Base-by-base conservation (phyloP, 805 yeast species). In the Maudiozyma pseudohumilis region DNA sequence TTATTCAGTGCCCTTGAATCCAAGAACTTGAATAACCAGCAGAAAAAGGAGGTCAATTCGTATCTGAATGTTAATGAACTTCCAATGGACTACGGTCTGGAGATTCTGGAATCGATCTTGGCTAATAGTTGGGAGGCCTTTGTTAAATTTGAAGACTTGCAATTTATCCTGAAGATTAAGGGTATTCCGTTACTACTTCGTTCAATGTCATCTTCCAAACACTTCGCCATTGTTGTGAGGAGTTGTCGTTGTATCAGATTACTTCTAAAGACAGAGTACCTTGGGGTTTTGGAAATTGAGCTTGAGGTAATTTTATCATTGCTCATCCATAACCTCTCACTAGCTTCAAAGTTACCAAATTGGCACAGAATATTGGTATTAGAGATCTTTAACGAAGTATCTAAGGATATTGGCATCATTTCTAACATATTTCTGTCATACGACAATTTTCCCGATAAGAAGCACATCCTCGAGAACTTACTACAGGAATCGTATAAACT, bases 361-460 rank as follows among this genome's bases (percentile, higher is more conserved):
- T 89, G 96, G 96, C 84, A 82, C 45, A 75, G 77, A 42, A 69
- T 77, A 2, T 56, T 87, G 11, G 74, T 87, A 1, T 59, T 86
- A 32, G 98, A 89, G 55, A 70, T 85, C 9, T 82, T 75, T 50
- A 72, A 69, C 35, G 71, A 71, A 0, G 54, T 86, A 0, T 70
- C 78, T 34, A 56, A 70, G 5, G 83, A 87, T 46, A 72, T 74
- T 41, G 52, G 60, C 2, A 55, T 75, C 6, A 64, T 81, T 0
- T 59, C 64, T 37, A 54, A 61, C 4, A 69, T 88, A 3, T 86
- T 71, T 53, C 52, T 63, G 39, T 72, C 69, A 31, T 86, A 78
- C 55, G 96, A 88, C 52, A 61, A 44, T 41, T 65, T 52, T 19
- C 61, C 66, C 19, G 78, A 71, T 28, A 69, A 77, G 44, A 79